These are phyloP conservation scores for Cladosporium sp. DNA, from an alignment of 2,329 filamentous ascomycete genomes.

Conservation along the genomic window DNA sequence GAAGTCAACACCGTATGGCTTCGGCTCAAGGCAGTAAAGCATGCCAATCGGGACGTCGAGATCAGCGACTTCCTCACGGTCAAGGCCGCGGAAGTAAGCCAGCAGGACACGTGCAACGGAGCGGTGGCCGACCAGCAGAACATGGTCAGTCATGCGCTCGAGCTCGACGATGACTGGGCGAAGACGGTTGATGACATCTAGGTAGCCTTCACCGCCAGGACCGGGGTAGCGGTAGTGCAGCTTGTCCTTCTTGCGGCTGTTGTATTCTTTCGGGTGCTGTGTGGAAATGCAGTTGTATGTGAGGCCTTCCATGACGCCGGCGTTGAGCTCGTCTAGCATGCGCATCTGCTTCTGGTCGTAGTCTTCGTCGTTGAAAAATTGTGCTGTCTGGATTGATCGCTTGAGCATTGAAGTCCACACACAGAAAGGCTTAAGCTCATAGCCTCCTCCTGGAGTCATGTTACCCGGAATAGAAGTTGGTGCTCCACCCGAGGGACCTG, in stretches of 20 bases:
- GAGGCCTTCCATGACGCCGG: slow-evolving; percentile 88
- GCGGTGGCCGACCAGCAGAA: slow-evolving; percentile 86
- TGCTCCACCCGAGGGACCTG: slow-evolving; percentile 20
- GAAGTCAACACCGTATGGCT: slow-evolving; percentile 96
- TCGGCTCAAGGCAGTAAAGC: slow-evolving; percentile 91
- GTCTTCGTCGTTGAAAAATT: slow-evolving; percentile 91
- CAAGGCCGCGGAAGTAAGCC: slow-evolving; percentile 93
- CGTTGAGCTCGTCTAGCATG: slow-evolving; percentile 83
- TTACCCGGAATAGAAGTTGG: slow-evolving; percentile 8
- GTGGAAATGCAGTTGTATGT: slow-evolving; percentile 86
- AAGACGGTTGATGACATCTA: slow-evolving; percentile 93
- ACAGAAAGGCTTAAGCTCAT: slow-evolving; percentile 73
- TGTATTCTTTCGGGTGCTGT: slow-evolving; percentile 77
- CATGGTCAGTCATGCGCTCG: slow-evolving; percentile 94
- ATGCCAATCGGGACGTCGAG: slow-evolving; percentile 91
- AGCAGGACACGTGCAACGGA: slow-evolving; percentile 88
- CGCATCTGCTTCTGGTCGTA: slow-evolving; percentile 81
- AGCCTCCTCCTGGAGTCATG: slow-evolving; percentile 40
- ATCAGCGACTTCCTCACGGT: slow-evolving; percentile 85
- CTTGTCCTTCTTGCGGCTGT: slow-evolving; percentile 76
- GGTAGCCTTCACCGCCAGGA: slow-evolving; percentile 90
- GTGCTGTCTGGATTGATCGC: slow-evolving; percentile 80
- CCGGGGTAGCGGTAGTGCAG: slow-evolving; percentile 95
- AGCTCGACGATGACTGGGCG: slow-evolving; percentile 95
- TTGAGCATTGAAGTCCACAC: slow-evolving; percentile 98